Base-by-base conservation (phyloP, 2,329 filamentous ascomycete species). In the Microcyclospora tardicrescens region DNA sequence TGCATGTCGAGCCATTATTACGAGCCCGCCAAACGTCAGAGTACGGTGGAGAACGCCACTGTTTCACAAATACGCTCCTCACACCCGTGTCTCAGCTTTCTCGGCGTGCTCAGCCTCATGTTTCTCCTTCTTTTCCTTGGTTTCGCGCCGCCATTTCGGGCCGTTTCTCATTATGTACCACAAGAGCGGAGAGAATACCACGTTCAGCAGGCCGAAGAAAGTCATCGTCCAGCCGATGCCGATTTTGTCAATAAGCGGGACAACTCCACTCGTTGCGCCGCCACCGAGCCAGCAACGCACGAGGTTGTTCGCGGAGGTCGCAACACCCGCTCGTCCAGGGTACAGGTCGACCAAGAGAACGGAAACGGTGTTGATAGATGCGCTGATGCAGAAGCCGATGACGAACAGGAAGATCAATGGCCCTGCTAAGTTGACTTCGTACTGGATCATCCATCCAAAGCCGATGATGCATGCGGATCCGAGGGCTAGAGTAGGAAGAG, bases 311-410 rank as follows among this genome's bases (percentile, higher is more conserved):
- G 64, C 60, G 8, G 8, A 24, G 19, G 19, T 5, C 19, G 19
- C 19, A 24, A 24, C 19, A 8, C 8, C 61, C 1, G 65, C 58
- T 27, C 56, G 52, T 6, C 47, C 57, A 0, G 62, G 63, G 38
- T 65, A 64, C 2, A 66, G 47, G 44, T 68, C 66, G 1, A 70
- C 56, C 31, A 69, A 54, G 24, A 74, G 50, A 0, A 68, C 67
- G 37, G 63, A 66, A 6, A 65, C 53, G 2, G 61, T 59, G 37
- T 68, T 64, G 37, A 62, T 67, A 0, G 59, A 56, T 0, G 59
- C 61, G 5, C 60, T 61, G 14, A 67, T 47, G 10, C 55, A 52
- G 35, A 62, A 59, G 15, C 52, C 55, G 12, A 55, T 34, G 14
- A 57, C 13, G 41, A 53, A 55, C 2, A 54, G 42, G 16, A 53